Percentiles rank a stretch among this genome's conserved stretches.
Evolutionary conservation across 2,329 filamentous ascomycete species (phyloP).

Genomic region (Hypomyces rosellus): DNA sequence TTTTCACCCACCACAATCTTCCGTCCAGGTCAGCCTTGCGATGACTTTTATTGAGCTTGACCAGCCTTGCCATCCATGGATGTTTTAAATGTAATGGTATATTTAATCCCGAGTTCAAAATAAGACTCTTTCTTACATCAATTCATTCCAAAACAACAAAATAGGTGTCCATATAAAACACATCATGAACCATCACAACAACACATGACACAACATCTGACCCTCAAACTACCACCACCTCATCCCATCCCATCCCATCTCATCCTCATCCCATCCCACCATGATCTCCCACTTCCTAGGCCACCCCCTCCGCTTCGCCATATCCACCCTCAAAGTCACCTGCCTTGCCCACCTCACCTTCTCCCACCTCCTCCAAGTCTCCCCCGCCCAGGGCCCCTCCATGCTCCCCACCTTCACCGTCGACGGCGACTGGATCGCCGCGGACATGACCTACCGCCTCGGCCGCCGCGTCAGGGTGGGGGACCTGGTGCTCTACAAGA

Average conservation of each 20-base stretch:
- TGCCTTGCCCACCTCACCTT: slow-evolving; percentile 39
- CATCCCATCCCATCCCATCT: not conserved
- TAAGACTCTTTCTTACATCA: too few relatives aligned
- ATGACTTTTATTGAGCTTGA: too few relatives aligned
- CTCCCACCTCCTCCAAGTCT: slow-evolving; percentile 57
- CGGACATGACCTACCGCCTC: slow-evolving; percentile 60
- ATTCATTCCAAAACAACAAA: too few relatives aligned
- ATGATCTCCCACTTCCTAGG: slow-evolving; percentile 29
- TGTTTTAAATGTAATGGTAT: too few relatives aligned
- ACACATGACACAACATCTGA: not conserved
- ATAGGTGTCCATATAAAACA: too few relatives aligned
- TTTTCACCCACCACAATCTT: too few relatives aligned
- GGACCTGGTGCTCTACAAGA: slow-evolving; percentile 73
- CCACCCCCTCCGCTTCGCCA: slow-evolving; percentile 32
- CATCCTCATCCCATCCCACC: slow-evolving; percentile 10
- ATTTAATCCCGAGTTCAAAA: too few relatives aligned
- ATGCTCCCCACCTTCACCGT: slow-evolving; percentile 83
- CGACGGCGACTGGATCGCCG: slow-evolving; percentile 60
- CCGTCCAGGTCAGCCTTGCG: too few relatives aligned
- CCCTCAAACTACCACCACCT: not conserved
- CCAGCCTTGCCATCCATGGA: too few relatives aligned
- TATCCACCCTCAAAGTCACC: slow-evolving; percentile 30
- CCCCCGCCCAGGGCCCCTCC: slow-evolving; percentile 62
- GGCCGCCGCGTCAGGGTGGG: slow-evolving; percentile 66
- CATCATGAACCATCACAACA: too few relatives aligned